Evolutionary conservation across 257 asterid genomes (phyloP).

Genomic region (Fraxinus americana): DNA sequence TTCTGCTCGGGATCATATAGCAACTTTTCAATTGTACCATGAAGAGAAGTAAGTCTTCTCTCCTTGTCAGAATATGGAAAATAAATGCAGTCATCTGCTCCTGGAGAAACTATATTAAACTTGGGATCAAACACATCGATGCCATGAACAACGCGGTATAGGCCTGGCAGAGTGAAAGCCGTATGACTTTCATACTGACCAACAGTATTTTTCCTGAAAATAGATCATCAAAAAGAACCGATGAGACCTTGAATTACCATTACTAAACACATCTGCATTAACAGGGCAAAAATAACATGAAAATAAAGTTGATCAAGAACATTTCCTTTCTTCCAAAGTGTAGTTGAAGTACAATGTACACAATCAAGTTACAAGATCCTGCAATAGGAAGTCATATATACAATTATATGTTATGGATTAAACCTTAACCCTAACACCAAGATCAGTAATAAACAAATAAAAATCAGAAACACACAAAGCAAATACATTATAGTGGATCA

Average conservation of each 20-base stretch:
- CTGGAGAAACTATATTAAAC: conserved; percentile 98
- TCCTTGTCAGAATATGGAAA: conserved; percentile 71
- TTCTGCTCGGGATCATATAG: conserved; percentile 81
- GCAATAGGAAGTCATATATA: not conserved
- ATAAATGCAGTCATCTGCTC: conserved; percentile 86
- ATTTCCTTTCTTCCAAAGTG: not conserved
- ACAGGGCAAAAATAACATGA: not conserved
- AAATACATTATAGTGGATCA: not conserved
- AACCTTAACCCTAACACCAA: not conserved
- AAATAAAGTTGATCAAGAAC: not conserved
- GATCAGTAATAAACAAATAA: not conserved
- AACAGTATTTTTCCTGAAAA: conserved; percentile 78
- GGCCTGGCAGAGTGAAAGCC: conserved; percentile 86
- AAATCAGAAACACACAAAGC: not conserved
- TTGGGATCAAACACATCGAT: conserved; percentile 95
- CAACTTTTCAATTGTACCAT: conserved; percentile 69
- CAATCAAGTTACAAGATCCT: not conserved
- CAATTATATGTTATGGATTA: not conserved
- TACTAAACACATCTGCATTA: not conserved
- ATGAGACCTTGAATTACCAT: not conserved
- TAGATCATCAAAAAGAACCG: conserved; percentile 7
- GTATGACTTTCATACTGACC: conserved; percentile 96
- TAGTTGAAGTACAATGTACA: not conserved
- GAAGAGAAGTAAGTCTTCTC: conserved; percentile 76
- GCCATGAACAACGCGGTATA: conserved; percentile 97